phyloP scores from a whole-genome alignment of 73 alveolate species.

The Urostyla sp. region DNA sequence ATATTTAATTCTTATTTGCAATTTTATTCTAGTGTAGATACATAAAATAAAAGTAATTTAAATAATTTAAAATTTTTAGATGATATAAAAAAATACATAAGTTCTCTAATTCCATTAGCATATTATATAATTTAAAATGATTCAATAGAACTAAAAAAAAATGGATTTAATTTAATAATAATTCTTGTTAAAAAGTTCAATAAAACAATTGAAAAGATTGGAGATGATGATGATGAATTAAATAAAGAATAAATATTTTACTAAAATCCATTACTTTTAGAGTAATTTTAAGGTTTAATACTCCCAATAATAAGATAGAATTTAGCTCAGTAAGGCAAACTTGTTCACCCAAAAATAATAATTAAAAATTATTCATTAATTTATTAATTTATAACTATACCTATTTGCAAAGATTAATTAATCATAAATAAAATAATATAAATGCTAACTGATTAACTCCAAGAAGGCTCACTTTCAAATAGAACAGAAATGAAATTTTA shows the following conservation, averaged over 20 bases:
- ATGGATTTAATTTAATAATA: slow-evolving; percentile 10
- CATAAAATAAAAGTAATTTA: background rate
- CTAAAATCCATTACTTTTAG: slow-evolving; percentile 24
- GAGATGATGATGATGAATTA: slow-evolving; percentile 46
- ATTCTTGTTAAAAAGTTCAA: slow-evolving; percentile 15
- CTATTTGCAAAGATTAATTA: slow-evolving; percentile 35
- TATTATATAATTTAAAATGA: slow-evolving; percentile 26
- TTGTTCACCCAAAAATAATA: slow-evolving; percentile 1
- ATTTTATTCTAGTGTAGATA: background rate
- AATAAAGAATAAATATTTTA: background rate
- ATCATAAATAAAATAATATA: background rate
- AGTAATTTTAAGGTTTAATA: slow-evolving; percentile 19
- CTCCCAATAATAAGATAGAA: slow-evolving; percentile 27
- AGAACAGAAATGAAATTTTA: slow-evolving; percentile 22
- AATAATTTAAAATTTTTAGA: background rate
- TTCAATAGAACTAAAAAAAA: background rate
- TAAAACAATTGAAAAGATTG: slow-evolving; percentile 19
- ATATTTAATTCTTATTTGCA: background rate
- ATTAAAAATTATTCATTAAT: slow-evolving; percentile 11
- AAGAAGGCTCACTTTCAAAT: background rate
- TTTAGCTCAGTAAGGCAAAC: background rate
- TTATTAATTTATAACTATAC: slow-evolving; percentile 12
- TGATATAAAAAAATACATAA: slow-evolving; percentile 3
- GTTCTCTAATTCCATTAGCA: background rate
- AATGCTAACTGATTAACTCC: slow-evolving; percentile 2